Evolutionary conservation across 805 yeast species (phyloP), one percentile per base, ranked within the genome.

Genomic region (Starmerella lactis-condensi): DNA sequence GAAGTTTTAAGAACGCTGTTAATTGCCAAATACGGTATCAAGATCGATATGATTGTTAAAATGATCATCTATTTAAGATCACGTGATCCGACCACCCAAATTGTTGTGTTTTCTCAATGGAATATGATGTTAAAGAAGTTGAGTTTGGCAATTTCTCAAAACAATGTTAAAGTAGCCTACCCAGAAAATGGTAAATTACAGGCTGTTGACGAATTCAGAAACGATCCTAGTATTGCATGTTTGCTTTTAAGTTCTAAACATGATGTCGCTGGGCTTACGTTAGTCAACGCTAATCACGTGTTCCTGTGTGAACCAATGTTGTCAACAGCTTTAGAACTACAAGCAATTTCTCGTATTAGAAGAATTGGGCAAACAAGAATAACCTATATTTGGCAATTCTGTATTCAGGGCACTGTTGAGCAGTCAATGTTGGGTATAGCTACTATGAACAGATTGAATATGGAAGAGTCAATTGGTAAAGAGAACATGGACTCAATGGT

Each of bases 331-430:
- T 60, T 82, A 29, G 96, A 89, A 44, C 50, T 79, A 11, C 98
- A 85, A 50, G 95, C 96, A 0, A 75, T 83, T 32, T 78, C 91
- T 30, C 65, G 98, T 39, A 71, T 89, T 26, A 93, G 85, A 48
- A 59, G 98, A 39, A 83, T 85, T 47, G 98, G 98, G 0, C 98
- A 89, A 52, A 64, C 62, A 3, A 58, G 63, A 26, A 70, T 67
- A 11, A 89, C 98, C 0, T 75, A 72, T 1, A 92, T 85, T 2
- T 89, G 96, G 94, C 74, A 76, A 67, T 82, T 85, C 56, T 72
- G 76, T 16, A 75, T 83, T 34, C 68, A 66, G 34, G 72, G 74
- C 24, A 71, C 93, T 0, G 92, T 89, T 11, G 98, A 89, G 51
- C 93, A 85, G 48, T 74, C 79, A 27, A 77, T 89, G 28, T 67